phyloP scores from a whole-genome alignment of 768 basidiomycete species.

The Pleurotus pulmonarius region DNA sequence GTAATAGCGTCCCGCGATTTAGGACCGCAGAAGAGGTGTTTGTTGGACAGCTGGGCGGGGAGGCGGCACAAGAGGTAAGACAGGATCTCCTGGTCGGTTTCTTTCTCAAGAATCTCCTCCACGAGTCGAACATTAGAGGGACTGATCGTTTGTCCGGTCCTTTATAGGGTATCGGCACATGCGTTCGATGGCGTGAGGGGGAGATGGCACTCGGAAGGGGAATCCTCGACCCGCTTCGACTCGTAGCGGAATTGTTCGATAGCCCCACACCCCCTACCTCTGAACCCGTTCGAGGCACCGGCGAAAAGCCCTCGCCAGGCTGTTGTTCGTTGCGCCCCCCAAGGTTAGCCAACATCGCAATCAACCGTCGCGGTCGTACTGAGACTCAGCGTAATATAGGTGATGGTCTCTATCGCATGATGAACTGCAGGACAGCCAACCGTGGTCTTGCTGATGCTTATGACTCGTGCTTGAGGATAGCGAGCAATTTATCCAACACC shows the following conservation, averaged over 20 bases:
- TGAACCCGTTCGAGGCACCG: slow-evolving; percentile 7
- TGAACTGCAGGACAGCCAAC: slow-evolving; percentile 75
- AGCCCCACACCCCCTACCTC: slow-evolving; percentile 38
- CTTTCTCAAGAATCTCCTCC: slow-evolving; percentile 62
- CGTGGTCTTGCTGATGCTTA: slow-evolving; percentile 53
- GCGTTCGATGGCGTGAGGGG: slow-evolving; percentile 5
- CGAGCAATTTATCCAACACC: slow-evolving; percentile 50
- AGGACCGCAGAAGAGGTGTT: slow-evolving; percentile 94
- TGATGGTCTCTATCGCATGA: slow-evolving; percentile 90
- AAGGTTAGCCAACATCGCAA: slow-evolving; percentile 55
- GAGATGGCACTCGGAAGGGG: slow-evolving; percentile 18
- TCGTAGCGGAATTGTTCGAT: slow-evolving; percentile 39
- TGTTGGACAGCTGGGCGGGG: slow-evolving; percentile 89
- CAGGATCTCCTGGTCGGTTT: slow-evolving; percentile 88
- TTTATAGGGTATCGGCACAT: slow-evolving; percentile 34
- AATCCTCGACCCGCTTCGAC: slow-evolving; percentile 63
- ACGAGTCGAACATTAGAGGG: slow-evolving; percentile 64
- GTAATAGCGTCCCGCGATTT: slow-evolving; percentile 62
- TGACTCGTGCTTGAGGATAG: slow-evolving; percentile 35
- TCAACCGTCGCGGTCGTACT: slow-evolving; percentile 54
- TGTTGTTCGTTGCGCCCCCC: slow-evolving; percentile 48
- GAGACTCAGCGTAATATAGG: slow-evolving; percentile 60
- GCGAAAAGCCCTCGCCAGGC: slow-evolving; percentile 1
- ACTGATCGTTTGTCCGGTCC: slow-evolving; percentile 39
- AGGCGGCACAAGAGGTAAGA: slow-evolving; percentile 91